Percentiles rank a stretch among this genome's conserved stretches.
phyloP scores from a whole-genome alignment of 768 basidiomycete species.

The Pisolithus albus region DNA sequence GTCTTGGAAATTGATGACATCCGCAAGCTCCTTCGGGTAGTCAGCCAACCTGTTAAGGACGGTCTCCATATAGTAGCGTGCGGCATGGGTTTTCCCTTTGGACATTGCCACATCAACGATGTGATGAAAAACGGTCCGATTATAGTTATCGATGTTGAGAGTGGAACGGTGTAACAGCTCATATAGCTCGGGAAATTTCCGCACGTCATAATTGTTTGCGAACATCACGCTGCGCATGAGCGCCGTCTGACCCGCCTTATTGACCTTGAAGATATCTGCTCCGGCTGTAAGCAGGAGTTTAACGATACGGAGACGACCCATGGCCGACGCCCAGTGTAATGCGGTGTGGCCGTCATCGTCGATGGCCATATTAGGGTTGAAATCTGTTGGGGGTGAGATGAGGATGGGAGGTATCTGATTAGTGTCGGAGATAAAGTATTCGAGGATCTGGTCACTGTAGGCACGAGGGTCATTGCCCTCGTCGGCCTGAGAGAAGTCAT shows the following conservation, averaged over 20 bases:
- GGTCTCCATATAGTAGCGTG: conserved; percentile 98
- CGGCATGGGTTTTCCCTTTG: conserved; percentile 96
- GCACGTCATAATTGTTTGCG: conserved; percentile 98
- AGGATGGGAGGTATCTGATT: conserved; percentile 84
- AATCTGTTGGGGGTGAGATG: conserved; percentile 80
- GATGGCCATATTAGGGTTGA: conserved; percentile 93
- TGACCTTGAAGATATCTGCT: conserved; percentile 95
- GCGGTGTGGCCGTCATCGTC: conserved; percentile 98
- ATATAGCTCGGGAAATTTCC: conserved; percentile 97
- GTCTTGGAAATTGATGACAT: conserved; percentile 98
- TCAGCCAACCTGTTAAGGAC: conserved; percentile 80
- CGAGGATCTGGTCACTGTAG: conserved; percentile 95
- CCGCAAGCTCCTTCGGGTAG: conserved; percentile 92
- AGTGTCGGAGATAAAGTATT: conserved; percentile 98
- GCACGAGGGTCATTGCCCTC: conserved; percentile 49
- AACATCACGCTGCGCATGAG: conserved; percentile 99
- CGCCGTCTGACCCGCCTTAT: conserved; percentile 93
- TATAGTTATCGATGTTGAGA: conserved; percentile 96
- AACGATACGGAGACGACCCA: conserved; percentile 95
- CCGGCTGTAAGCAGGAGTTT: conserved; percentile 90
- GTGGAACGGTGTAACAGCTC: conserved; percentile 97
- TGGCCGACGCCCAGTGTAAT: conserved; percentile 97
- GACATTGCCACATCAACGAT: conserved; percentile 96
- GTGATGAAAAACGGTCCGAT: conserved; percentile 97
- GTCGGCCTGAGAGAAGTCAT: conserved; percentile 33